A percentile compares a stretch with the other conserved stretches of the same genome.
phyloP scores from a whole-genome alignment of 2,329 filamentous ascomycete genomes.

The Neonectria neomacrospora region DNA sequence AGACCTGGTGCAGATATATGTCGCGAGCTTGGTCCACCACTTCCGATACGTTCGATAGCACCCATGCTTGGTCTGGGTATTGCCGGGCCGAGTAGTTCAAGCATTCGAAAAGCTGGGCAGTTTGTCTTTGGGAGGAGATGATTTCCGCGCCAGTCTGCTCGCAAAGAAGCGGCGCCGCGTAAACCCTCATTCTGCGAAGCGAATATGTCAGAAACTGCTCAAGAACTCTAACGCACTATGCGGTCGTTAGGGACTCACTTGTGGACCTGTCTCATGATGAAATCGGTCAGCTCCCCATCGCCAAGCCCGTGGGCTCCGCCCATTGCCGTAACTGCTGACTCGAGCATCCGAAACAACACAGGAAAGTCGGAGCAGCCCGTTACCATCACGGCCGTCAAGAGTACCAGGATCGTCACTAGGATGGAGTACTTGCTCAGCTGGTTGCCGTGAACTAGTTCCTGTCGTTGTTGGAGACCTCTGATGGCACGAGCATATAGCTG shows the following conservation, averaged over 20 bases:
- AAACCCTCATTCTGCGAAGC: constrained; percentile 61
- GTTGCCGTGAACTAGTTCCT: constrained; percentile 28
- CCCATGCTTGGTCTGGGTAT: constrained; percentile 78
- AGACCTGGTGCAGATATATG: constrained; percentile 82
- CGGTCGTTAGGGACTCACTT: constrained; percentile 35
- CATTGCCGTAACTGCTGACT: constrained; percentile 42
- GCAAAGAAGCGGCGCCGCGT: constrained; percentile 39
- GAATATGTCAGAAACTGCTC: not conserved
- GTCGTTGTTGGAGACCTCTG: constrained; percentile 28
- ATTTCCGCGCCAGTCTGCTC: constrained; percentile 40
- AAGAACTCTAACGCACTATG: not conserved
- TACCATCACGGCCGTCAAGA: constrained; percentile 42
- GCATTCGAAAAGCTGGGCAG: constrained; percentile 37
- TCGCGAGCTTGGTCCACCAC: constrained; percentile 86
- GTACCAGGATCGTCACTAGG: constrained; percentile 36
- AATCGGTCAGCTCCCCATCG: constrained; percentile 30
- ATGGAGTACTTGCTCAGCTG: constrained; percentile 34
- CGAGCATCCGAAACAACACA: constrained; percentile 39
- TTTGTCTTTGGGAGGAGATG: constrained; percentile 38
- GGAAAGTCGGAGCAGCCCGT: constrained; percentile 45
- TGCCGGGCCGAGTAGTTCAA: constrained; percentile 63
- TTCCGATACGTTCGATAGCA: constrained; percentile 79
- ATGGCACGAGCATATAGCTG: constrained; percentile 33
- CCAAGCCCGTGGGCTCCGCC: constrained; percentile 38
- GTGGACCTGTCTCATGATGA: constrained; percentile 41